Evolutionary conservation across 495 filamentous ascomycete species (phyloP), one percentile per base, ranked within the genome.

Genomic region (Hypoxylon perforatum): DNA sequence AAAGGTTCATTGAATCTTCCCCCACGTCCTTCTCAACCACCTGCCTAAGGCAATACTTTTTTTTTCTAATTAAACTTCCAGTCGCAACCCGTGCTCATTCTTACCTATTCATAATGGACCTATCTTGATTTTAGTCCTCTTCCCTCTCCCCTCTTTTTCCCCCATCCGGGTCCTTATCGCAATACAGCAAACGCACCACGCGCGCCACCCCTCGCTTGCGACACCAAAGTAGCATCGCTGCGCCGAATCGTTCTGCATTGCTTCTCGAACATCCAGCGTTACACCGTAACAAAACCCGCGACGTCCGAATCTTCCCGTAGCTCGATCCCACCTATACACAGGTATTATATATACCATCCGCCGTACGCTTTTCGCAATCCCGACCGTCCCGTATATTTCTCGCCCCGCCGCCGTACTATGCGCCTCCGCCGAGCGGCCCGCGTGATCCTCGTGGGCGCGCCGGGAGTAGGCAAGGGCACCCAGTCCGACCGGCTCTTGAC

Each of bases 371-470:
- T 22, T 23, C 38, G 55, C 30, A 52, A 49, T 21, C 53, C 30
- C 63, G 63, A 56, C 28, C 21, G 18, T 42, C 57, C 41, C 39
- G 18, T 38, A 53, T 44, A 28, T 18, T 18, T 46, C 12, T n/a
- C n/a, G n/a, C n/a, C 41, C 35, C 18, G 19, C 39, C 39, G 4
- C 39, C 69, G 61, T 73, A 75, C 66, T 73, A 85, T 86, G 84
- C 79, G 87, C 78, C 88, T 96, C 70, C 86, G 85, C 58, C 88
- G 85, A 75, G 94, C 95, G 36, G 95, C 96, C 15, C 91, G 95
- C 30, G 88, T 99, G 52, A 98, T 99, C 75, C 87, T 99, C 56
- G 87, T 99, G 63, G 95, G 95, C 51, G 93, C 95, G n/a, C 95
- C 95, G 0, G 95, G 82, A 28, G 89, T 90, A 3, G 95, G 95